phyloP scores from a whole-genome alignment of 768 basidiomycete species.

The Paxillus ammoniavirescens region DNA sequence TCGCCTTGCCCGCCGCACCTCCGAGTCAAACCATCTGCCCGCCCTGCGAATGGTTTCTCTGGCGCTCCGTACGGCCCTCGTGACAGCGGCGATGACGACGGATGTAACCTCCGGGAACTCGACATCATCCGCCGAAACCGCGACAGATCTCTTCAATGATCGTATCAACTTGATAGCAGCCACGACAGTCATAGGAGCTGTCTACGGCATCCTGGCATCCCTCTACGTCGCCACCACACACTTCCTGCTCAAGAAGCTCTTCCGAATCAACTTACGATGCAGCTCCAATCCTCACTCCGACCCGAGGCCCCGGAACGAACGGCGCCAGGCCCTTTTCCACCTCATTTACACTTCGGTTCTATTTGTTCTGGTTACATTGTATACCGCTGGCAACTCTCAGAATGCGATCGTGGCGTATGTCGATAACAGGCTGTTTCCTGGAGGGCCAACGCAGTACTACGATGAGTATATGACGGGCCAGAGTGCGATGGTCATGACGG shows the following conservation, averaged over 20 bases:
- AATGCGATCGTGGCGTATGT: slow-evolving; percentile 28
- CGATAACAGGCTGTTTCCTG: slow-evolving; percentile 27
- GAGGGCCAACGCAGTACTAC: slow-evolving; percentile 25
- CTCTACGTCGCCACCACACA: slow-evolving; percentile 20
- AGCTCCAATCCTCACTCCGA: slow-evolving; percentile 7
- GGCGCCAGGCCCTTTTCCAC: slow-evolving; percentile 25
- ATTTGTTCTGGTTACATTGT: slow-evolving; percentile 28
- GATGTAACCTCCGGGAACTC: slow-evolving; percentile 10
- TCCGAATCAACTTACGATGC: slow-evolving; percentile 4
- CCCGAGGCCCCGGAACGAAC: neutral
- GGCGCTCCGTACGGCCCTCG: slow-evolving; percentile 6
- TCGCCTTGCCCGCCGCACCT: slow-evolving; percentile 7
- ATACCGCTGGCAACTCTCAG: slow-evolving; percentile 27
- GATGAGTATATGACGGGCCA: slow-evolving; percentile 25
- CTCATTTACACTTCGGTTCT: slow-evolving; percentile 24
- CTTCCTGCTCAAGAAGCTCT: slow-evolving; percentile 19
- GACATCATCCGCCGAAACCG: slow-evolving; percentile 3
- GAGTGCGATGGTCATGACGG: slow-evolving; percentile 22
- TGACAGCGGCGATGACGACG: slow-evolving; percentile 5
- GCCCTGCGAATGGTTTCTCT: slow-evolving; percentile 1
- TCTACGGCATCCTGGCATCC: slow-evolving; percentile 20
- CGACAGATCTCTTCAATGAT: slow-evolving; percentile 14
- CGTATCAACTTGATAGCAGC: slow-evolving; percentile 24
- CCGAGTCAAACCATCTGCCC: slow-evolving; percentile 2
- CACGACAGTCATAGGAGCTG: slow-evolving; percentile 21